Conservation (phyloP, 768 basidiomycete genomes). For the Phylloporus arenicola region DNA sequence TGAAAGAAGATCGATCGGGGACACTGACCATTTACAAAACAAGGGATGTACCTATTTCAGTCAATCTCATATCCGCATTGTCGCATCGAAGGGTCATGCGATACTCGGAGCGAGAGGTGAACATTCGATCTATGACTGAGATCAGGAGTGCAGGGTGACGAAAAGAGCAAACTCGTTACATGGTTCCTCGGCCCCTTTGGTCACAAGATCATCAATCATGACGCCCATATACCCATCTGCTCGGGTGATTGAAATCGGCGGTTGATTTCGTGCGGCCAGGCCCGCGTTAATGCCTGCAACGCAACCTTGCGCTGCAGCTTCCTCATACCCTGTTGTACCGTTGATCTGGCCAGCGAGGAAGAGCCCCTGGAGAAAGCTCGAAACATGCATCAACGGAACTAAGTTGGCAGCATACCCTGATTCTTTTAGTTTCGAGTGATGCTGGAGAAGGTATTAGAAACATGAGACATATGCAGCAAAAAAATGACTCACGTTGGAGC, state of each 20-base stretch:
- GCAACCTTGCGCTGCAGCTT: slow-evolving; percentile 88
- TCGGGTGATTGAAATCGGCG: slow-evolving; percentile 64
- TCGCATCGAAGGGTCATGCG: slow-evolving; percentile 84
- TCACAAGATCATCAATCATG: slow-evolving; percentile 87
- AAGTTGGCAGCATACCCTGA: slow-evolving; percentile 41
- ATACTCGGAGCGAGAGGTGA: slow-evolving; percentile 87
- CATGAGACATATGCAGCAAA: background rate
- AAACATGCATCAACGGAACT: background rate
- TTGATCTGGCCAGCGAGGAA: slow-evolving; percentile 92
- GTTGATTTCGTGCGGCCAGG: slow-evolving; percentile 49
- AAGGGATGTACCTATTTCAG: slow-evolving; percentile 54
- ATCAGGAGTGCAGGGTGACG: slow-evolving; percentile 1
- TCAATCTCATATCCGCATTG: slow-evolving; percentile 82
- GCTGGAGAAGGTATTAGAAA: slow-evolving; percentile 35
- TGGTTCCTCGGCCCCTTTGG: slow-evolving; percentile 87
- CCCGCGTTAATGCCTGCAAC: slow-evolving; percentile 89
- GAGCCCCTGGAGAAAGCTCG: slow-evolving; percentile 47
- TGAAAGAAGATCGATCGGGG: slow-evolving; percentile 13
- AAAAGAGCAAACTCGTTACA: slow-evolving; percentile 41
- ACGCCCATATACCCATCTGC: slow-evolving; percentile 86
- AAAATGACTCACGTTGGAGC: slow-evolving; percentile 51
- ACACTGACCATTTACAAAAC: background rate
- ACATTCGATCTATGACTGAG: slow-evolving; percentile 71
- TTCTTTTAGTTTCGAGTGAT: slow-evolving; percentile 82
- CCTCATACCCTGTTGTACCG: slow-evolving; percentile 91